Evolutionary conservation across 2,329 filamentous ascomycete genomes (phyloP), one percentile per base, ranked within the genome.

Genomic region (Verticillium klebahnii): DNA sequence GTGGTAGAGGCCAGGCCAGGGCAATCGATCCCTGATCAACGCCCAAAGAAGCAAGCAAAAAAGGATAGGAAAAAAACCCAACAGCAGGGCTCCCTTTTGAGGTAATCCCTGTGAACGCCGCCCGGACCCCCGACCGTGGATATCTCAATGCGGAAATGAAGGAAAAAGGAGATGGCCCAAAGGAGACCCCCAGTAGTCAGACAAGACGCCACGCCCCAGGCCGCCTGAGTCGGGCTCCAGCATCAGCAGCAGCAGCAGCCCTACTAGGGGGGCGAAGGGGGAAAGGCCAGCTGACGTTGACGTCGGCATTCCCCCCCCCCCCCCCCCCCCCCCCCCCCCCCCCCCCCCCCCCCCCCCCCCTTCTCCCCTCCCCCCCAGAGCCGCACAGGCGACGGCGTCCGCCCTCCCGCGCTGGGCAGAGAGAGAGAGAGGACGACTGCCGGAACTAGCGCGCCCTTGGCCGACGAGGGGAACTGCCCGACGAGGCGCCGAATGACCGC

Each of bases 181-280:
- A 52, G 5, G 39, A 52, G n/a, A 52, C 11, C 45, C 39, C 45
- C 45, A 52, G 45, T 52, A 52, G 45, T 52, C 45, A 52, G 45
- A 52, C 45, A 25, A 14, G n/a, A 23, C 19, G 19, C 45, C 19
- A 19, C 45, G 19, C 45, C 45, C 45, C 45, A n/a, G 19, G 19
- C 12, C 45, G 45, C 45, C 19, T 52, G 45, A 52, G 45, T 52
- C 45, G 45, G 19, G n/a, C 29, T 29, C 29, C 6, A 52, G 12
- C n/a, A 45, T n/a, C 39, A 45, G 23, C 55, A 23, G 23, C 55
- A 45, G 39, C 39, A 45, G 54, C 54, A 56, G 23, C 55, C 55
- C 45, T 62, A 34, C 17, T 64, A 60, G 63, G 62, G 64, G 37
- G 63, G 58, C 17, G 45, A 19, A 12, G 45, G 19, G 34, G 34